These are phyloP conservation scores for Sarocladium oryzae DNA, from an alignment of 2,329 filamentous ascomycete genomes.

Conservation along the genomic window DNA sequence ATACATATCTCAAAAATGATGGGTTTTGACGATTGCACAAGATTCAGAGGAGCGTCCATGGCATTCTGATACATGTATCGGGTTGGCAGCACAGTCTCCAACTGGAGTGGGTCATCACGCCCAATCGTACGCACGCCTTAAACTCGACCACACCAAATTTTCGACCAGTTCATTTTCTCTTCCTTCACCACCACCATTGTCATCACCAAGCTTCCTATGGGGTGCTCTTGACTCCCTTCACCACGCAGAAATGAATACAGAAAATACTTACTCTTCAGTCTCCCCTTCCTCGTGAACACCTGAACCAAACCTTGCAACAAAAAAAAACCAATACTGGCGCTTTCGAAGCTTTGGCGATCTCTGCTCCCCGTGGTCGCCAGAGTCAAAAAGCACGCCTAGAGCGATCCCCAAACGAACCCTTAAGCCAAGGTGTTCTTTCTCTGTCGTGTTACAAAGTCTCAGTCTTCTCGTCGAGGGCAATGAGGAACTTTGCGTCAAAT, in stretches of 20 bases:
- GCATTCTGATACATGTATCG: too few species aligned
- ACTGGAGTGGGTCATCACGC: too few species aligned
- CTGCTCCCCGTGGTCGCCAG: conserved; percentile 61
- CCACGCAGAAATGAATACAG: conserved; percentile 1
- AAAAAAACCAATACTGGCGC: conserved; percentile 64
- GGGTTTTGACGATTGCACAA: too few species aligned
- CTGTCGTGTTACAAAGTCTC: conserved; percentile 87
- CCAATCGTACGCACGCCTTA: too few species aligned
- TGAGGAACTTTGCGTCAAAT: conserved; percentile 84
- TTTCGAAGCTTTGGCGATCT: conserved; percentile 86
- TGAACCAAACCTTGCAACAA: too few species aligned
- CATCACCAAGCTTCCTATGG: too few species aligned
- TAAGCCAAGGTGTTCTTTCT: conserved; percentile 75
- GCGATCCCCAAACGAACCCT: conserved; percentile 60
- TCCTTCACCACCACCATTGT: not conserved
- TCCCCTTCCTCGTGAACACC: not conserved
- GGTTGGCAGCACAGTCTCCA: too few species aligned
- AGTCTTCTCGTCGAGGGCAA: conserved; percentile 49
- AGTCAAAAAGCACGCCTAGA: conserved; percentile 88
- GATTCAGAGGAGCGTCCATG: too few species aligned
- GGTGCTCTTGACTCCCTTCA: too few species aligned
- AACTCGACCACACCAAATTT: not conserved
- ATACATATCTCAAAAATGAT: too few species aligned
- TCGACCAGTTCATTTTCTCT: not conserved
- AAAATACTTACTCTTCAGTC: not conserved